Percentiles rank a stretch among this genome's conserved stretches.
Conservation (phyloP, 148 eudicot species). For the Fallopia convolvulus region DNA sequence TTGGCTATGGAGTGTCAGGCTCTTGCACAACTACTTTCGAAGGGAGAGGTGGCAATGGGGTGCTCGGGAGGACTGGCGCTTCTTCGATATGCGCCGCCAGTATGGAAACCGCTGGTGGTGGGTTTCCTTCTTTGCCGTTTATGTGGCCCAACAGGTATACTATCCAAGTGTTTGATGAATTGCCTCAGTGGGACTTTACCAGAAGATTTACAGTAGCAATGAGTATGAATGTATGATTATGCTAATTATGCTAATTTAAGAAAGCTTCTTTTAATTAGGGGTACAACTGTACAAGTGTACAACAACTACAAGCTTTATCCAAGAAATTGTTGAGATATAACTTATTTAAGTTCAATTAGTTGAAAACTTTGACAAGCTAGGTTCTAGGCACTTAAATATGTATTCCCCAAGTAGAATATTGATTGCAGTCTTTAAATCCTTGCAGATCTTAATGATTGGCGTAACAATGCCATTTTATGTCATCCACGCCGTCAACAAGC, state of each 20-base stretch:
- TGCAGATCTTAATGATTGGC: conserved; percentile 71
- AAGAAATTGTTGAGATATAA: background rate
- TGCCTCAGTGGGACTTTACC: background rate
- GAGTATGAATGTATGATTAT: background rate
- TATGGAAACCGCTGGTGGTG: conserved; percentile 84
- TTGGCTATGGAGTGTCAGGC: conserved; percentile 72
- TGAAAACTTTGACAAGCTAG: background rate
- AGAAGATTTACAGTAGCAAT: background rate
- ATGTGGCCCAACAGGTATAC: conserved; percentile 73
- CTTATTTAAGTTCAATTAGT: background rate
- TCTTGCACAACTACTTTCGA: conserved; percentile 82
- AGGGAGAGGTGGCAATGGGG: conserved; percentile 94
- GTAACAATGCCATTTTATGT: conserved; percentile 62
- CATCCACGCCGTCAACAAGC: conserved; percentile 50
- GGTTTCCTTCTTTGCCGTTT: conserved; percentile 80
- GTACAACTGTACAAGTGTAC: no score
- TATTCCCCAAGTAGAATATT: background rate
- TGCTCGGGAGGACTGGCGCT: conserved; percentile 94
- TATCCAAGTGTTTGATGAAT: background rate
- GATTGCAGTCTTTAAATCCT: conserved; percentile 6
- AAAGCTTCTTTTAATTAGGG: background rate
- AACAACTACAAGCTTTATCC: background rate
- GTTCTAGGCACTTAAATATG: background rate
- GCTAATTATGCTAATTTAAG: background rate
- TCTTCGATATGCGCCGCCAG: conserved; percentile 53